Percentiles rank a stretch among this genome's conserved stretches.
These are phyloP conservation scores for Chrysopogon serrulatus DNA, from an alignment of 176 grass and related monocot genomes.

Conservation along the genomic window DNA sequence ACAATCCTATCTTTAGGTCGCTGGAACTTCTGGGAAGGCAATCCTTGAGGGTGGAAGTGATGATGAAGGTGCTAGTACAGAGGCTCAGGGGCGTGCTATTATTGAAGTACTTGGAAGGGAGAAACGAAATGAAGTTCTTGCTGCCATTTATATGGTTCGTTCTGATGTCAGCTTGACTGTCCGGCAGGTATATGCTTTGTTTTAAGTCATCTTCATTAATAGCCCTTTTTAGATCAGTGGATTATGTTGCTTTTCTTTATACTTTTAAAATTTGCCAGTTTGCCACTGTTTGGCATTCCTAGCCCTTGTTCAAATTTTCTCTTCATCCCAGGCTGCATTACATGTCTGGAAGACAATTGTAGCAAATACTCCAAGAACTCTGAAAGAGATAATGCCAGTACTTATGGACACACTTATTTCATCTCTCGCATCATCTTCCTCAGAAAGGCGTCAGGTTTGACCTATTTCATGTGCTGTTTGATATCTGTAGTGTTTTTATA, in stretches of 20 bases:
- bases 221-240: not conserved
- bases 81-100: constrained; percentile 96
- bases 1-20: constrained; percentile 54
- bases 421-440: constrained; percentile 94
- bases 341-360: constrained; percentile 99
- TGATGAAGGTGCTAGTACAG: constrained; percentile 98
- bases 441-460: constrained; percentile 82
- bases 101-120: constrained; percentile 88
- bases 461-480: constrained; percentile 9
- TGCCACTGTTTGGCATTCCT: not conserved
- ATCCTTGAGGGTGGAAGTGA: constrained; percentile 97
- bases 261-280: not conserved
- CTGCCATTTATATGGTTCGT: constrained; percentile 99
- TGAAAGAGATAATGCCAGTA: constrained; percentile 99
- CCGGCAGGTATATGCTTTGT: constrained; percentile 63
- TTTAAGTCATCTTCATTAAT: not conserved
- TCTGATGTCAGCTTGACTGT: constrained; percentile 94
- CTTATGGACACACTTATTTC: constrained; percentile 95
- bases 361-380: constrained; percentile 92
- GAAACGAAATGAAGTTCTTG: constrained; percentile 95
- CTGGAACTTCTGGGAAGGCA: constrained; percentile 96
- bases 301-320: not conserved
- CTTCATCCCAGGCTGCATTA: constrained; percentile 60
- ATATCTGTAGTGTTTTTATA: not conserved
- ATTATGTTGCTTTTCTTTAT: not conserved